A percentile compares a stretch with the other conserved stretches of the same genome.
These are phyloP conservation scores for Fraxinus dipetala DNA, from an alignment of 305 asterid species.

Conservation along the genomic window DNA sequence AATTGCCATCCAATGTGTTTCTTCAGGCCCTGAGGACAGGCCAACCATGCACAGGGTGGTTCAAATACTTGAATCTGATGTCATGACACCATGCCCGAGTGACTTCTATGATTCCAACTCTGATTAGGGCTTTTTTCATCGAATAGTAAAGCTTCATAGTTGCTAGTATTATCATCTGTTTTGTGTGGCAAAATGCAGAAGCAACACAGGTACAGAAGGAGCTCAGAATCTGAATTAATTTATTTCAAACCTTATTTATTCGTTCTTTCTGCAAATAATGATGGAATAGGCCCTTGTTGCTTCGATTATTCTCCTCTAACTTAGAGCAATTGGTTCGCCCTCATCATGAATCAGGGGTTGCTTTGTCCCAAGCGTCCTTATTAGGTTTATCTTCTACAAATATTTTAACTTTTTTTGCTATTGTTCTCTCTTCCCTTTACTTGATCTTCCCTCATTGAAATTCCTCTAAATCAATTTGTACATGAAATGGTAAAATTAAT, in stretches of 20 bases:
- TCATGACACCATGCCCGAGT: slow-evolving; percentile 90
- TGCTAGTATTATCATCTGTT: slow-evolving; percentile 28
- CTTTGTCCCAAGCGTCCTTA: slow-evolving; percentile 8
- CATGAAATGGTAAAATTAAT: slow-evolving; percentile 31
- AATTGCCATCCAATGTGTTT: slow-evolving; percentile 81
- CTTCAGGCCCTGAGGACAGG: slow-evolving; percentile 79
- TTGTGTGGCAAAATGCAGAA: slow-evolving; percentile 29
- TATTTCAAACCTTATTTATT: slow-evolving; percentile 32
- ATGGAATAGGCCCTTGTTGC: slow-evolving; percentile 29
- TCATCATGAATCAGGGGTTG: slow-evolving; percentile 22
- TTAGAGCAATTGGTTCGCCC: slow-evolving; percentile 25
- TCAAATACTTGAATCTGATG: slow-evolving; percentile 87
- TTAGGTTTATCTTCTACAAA: slow-evolving; percentile 9
- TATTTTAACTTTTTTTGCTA: slow-evolving; percentile 5
- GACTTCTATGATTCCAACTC: slow-evolving; percentile 87
- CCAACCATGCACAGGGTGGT: slow-evolving; percentile 93
- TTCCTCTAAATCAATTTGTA: slow-evolving; percentile 32
- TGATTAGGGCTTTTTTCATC: slow-evolving; percentile 41
- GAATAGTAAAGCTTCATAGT: slow-evolving; percentile 18
- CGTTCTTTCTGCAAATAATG: slow-evolving; percentile 44
- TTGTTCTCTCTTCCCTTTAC: slow-evolving; percentile 18
- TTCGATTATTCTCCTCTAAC: slow-evolving; percentile 24
- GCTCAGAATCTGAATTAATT: slow-evolving; percentile 28
- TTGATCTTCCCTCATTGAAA: slow-evolving; percentile 12
- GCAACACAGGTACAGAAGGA: slow-evolving; percentile 28